Evolutionary conservation across 2,329 filamentous ascomycete genomes (phyloP).

Genomic region (Ophiostoma ulmi): DNA sequence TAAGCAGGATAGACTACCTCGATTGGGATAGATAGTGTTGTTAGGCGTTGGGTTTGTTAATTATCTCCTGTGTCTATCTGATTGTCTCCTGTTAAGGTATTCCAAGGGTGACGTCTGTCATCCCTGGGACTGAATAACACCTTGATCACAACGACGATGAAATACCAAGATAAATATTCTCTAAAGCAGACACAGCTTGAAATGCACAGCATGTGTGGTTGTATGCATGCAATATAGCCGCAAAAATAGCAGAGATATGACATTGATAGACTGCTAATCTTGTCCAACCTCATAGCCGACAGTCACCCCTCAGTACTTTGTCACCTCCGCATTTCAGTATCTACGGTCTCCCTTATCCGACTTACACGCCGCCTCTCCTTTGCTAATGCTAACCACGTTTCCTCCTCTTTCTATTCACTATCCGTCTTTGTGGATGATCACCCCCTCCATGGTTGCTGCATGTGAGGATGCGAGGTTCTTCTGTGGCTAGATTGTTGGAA

Average conservation of each 20-base stretch:
- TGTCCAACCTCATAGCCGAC: background rate
- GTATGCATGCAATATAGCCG: background rate
- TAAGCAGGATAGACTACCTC: background rate
- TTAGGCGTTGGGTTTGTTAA: background rate
- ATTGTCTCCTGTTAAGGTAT: background rate
- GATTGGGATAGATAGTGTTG: background rate
- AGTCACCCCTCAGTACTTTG: background rate
- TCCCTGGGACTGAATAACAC: background rate
- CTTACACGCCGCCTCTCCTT: background rate
- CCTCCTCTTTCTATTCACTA: background rate
- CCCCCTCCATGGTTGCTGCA: background rate
- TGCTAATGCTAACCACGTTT: background rate
- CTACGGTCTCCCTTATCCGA: background rate
- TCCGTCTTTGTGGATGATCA: constrained; percentile 5
- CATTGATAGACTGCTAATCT: background rate
- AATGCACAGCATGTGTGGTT: background rate
- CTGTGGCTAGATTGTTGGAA: background rate
- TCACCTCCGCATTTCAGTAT: background rate
- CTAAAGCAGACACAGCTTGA: background rate
- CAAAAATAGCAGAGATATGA: background rate
- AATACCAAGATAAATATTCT: too few species aligned
- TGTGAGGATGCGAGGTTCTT: constrained; percentile 8
- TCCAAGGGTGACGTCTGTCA: background rate
- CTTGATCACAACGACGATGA: background rate
- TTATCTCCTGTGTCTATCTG: background rate